These are phyloP conservation scores for Ambrosiella cleistominuta DNA, from an alignment of 2,329 filamentous ascomycete genomes.

Conservation along the genomic window DNA sequence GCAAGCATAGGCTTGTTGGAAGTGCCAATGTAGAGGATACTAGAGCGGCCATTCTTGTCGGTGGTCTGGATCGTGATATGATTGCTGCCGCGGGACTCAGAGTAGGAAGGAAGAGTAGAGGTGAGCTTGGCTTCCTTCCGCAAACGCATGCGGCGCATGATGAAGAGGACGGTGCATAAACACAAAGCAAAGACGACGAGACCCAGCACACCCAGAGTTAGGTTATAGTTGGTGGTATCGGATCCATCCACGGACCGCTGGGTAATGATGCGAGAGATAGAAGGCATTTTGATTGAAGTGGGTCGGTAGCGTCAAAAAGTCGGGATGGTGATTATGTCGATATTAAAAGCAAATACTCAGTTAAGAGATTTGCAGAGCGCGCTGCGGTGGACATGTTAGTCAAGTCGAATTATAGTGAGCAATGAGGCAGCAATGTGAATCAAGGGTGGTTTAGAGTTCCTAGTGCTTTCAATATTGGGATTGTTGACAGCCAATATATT, in stretches of 20 bases:
- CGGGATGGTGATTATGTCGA: neutral
- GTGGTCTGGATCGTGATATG: constrained; percentile 41
- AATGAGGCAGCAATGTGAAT: neutral
- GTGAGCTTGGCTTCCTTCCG: constrained; percentile 25
- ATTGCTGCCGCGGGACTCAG: constrained; percentile 30
- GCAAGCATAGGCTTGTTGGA: constrained; percentile 59
- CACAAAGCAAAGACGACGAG: constrained; percentile 57
- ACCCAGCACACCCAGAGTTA: constrained; percentile 63
- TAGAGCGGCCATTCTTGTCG: constrained; percentile 36
- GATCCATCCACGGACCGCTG: constrained; percentile 20
- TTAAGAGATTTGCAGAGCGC: constrained; percentile 10
- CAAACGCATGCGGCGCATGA: constrained; percentile 49
- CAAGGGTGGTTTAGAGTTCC: neutral
- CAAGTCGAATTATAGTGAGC: neutral
- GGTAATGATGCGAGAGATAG: constrained; percentile 10
- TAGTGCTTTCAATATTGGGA: neutral
- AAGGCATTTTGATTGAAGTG: constrained; percentile 10
- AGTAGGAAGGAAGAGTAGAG: constrained; percentile 31
- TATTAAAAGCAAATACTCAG: constrained; percentile 12
- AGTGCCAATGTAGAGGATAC: constrained; percentile 62
- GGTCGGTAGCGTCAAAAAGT: neutral
- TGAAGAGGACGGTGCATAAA: constrained; percentile 48
- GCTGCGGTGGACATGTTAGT: constrained; percentile 4
- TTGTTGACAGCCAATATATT: constrained; percentile 9
- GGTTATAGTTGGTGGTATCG: constrained; percentile 47